A percentile compares a stretch with the other conserved stretches of the same genome.
Evolutionary conservation across 169 alveolate genomes (phyloP).

Genomic region (Cryptosporidium baileyi): DNA sequence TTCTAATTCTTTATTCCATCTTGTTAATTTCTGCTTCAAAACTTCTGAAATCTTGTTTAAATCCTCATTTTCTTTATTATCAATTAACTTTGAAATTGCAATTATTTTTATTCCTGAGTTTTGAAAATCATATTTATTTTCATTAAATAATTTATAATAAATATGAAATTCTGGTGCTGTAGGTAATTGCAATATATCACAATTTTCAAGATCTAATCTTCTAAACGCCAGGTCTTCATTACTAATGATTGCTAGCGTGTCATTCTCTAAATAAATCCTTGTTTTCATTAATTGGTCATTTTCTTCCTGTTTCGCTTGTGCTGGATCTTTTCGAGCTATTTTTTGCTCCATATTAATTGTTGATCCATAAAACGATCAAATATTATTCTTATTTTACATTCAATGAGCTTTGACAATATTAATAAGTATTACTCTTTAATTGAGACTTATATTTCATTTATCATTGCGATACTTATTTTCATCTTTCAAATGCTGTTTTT

Average conservation of each 20-base stretch:
- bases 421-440: too few species aligned
- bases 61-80: background rate
- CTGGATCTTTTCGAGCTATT: background rate
- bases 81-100: slow-evolving; percentile 23
- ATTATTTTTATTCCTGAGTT: background rate
- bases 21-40: background rate
- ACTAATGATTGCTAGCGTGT: slow-evolving; percentile 12
- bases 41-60: background rate
- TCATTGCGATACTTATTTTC: too few species aligned
- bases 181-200: slow-evolving; percentile 23
- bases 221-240: slow-evolving; percentile 6
- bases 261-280: slow-evolving; percentile 23
- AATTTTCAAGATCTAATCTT: slow-evolving; percentile 43
- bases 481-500: too few species aligned
- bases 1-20: slow-evolving; percentile 36
- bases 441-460: too few species aligned
- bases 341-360: slow-evolving; percentile 14
- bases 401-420: too few species aligned
- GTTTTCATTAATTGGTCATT: background rate
- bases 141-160: background rate
- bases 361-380: too few species aligned
- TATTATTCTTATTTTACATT: too few species aligned
- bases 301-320: slow-evolving; percentile 2
- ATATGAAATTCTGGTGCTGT: slow-evolving; percentile 61
- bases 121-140: background rate